phyloP scores from a whole-genome alignment of 192 early-diverging fungal species.

The Linnemannia zychae region DNA sequence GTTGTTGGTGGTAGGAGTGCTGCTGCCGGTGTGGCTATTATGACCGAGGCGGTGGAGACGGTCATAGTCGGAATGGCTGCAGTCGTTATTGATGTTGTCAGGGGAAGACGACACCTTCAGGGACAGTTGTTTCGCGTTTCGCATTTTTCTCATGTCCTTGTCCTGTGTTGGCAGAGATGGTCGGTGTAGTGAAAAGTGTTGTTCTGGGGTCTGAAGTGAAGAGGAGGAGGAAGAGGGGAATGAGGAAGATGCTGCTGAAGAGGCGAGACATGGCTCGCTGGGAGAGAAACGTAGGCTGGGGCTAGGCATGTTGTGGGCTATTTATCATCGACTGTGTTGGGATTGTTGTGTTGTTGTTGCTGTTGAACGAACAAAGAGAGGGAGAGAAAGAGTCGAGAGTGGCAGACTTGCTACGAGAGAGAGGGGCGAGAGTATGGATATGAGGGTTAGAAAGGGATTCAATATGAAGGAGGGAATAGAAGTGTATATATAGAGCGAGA shows the following conservation, averaged over 20 bases:
- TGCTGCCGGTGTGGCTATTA: slow-evolving; percentile 2
- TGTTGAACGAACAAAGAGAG: background rate
- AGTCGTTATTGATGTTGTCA: slow-evolving; percentile 1
- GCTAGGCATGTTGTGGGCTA: slow-evolving; percentile 16
- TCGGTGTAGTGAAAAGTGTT: slow-evolving; percentile 32
- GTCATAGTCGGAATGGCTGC: slow-evolving; percentile 7
- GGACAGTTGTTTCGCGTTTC: slow-evolving; percentile 50
- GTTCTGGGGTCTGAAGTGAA: background rate
- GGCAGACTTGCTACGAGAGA: background rate
- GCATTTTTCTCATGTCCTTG: slow-evolving; percentile 32
- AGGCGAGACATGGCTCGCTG: slow-evolving; percentile 2
- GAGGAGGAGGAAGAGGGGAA: slow-evolving; percentile 5
- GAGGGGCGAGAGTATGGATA: background rate
- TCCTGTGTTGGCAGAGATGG: slow-evolving; percentile 9
- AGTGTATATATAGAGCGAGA: background rate
- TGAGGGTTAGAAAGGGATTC: slow-evolving; percentile 9
- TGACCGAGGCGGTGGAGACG: background rate
- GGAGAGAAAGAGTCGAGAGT: background rate
- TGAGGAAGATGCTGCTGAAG: background rate
- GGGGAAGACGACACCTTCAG: slow-evolving; percentile 37
- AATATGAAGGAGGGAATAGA: background rate
- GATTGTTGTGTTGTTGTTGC: background rate
- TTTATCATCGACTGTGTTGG: slow-evolving; percentile 2
- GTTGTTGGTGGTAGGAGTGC: slow-evolving; percentile 8
- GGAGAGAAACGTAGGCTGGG: slow-evolving; percentile 20